A percentile compares a stretch with the other conserved stretches of the same genome.
Conservation (phyloP, 495 filamentous ascomycete genomes). For the Podospora didyma region DNA sequence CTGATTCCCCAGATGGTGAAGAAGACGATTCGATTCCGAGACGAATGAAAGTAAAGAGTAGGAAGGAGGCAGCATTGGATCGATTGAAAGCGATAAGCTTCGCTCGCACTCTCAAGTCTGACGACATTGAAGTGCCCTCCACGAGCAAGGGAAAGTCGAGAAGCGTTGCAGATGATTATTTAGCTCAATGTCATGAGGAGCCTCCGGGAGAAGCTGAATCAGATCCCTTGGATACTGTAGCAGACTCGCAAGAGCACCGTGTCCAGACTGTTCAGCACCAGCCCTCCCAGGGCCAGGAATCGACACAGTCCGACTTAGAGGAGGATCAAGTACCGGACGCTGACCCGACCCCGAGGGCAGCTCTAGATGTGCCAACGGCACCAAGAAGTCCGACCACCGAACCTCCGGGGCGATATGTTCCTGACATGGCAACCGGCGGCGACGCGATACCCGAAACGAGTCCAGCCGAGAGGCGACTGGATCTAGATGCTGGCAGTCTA, state of each 20-base stretch:
- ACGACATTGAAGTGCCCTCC: constrained; percentile 36
- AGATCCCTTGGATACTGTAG: constrained; percentile 27
- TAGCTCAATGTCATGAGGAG: constrained; percentile 16
- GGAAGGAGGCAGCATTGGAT: constrained; percentile 32
- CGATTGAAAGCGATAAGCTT: constrained; percentile 35
- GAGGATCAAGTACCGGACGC: constrained; percentile 8
- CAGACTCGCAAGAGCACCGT: constrained; percentile 26
- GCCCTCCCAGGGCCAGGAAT: constrained; percentile 11
- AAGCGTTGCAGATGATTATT: constrained; percentile 18
- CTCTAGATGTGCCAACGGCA: constrained; percentile 9
- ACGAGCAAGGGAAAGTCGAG: constrained; percentile 25
- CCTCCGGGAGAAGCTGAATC: constrained; percentile 6
- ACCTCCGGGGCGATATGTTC: background rate
- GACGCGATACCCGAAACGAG: constrained; percentile 38
- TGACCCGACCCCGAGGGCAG: constrained; percentile 4
- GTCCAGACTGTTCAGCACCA: constrained; percentile 1
- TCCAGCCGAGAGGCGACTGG: constrained; percentile 16
- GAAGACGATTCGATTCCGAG: constrained; percentile 14
- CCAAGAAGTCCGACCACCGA: constrained; percentile 1
- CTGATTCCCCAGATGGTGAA: constrained; percentile 14
- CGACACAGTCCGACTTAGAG: constrained; percentile 19
- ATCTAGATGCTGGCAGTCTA: background rate
- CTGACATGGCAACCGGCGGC: background rate
- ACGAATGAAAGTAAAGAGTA: constrained; percentile 20
- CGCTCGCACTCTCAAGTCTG: constrained; percentile 20